Percentiles rank a stretch among this genome's conserved stretches.
Conservation (phyloP, 2,329 filamentous ascomycete genomes). For the Pyrenophora seminiperda region DNA sequence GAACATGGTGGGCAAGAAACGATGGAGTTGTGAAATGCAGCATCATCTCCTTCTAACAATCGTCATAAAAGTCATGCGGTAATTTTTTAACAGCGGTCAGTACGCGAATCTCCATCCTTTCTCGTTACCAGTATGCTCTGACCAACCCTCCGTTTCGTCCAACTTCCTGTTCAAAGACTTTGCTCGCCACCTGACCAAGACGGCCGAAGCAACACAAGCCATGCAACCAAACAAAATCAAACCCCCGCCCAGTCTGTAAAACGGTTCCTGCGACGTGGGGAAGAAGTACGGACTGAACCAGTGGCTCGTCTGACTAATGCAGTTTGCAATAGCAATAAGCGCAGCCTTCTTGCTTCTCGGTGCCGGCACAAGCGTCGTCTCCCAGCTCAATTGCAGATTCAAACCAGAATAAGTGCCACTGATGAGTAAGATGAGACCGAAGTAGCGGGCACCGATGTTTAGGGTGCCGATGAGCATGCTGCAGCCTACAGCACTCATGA, state of each 20-base stretch:
- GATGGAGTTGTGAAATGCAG: conserved; percentile 17
- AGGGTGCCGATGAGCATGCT: conserved; percentile 37
- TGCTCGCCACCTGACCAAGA: conserved; percentile 27
- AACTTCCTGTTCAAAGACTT: conserved; percentile 35
- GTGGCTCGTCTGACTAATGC: conserved; percentile 48
- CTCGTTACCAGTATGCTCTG: conserved; percentile 35
- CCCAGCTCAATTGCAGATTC: conserved; percentile 52
- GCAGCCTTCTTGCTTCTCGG: conserved; percentile 52
- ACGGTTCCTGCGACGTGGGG: conserved; percentile 29
- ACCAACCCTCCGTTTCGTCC: conserved; percentile 33
- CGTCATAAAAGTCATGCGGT: not conserved
- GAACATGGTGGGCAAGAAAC: conserved; percentile 5
- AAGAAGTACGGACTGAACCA: conserved; percentile 54
- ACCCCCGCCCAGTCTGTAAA: conserved; percentile 28
- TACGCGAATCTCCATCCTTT: conserved; percentile 37
- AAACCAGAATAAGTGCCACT: conserved; percentile 49
- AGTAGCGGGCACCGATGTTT: conserved; percentile 39
- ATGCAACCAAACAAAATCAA: conserved; percentile 36
- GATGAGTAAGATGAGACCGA: conserved; percentile 38
- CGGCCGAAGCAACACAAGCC: conserved; percentile 19
- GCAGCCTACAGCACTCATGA: conserved; percentile 28
- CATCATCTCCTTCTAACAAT: too few species aligned
- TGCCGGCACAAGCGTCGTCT: conserved; percentile 50
- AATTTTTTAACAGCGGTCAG: conserved; percentile 6
- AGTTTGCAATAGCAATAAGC: conserved; percentile 53